A percentile compares a stretch with the other conserved stretches of the same genome.
Evolutionary conservation across 805 yeast species (phyloP).

Genomic region (Sugiyamaella lignohabitans): DNA sequence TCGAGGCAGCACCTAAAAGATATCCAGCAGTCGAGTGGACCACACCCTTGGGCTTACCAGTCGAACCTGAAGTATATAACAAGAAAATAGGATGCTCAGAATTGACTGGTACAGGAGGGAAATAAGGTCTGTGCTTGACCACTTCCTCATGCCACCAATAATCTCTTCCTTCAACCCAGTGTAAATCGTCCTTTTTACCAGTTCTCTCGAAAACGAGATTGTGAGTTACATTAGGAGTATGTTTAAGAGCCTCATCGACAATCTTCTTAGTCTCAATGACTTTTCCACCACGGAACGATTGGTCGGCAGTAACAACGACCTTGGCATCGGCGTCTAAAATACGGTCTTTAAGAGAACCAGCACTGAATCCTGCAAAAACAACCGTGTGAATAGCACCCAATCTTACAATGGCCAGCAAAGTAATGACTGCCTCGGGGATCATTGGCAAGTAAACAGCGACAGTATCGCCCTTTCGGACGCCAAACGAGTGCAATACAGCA

Average conservation of each 20-base stretch:
- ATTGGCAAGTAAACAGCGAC: slow-evolving; percentile 95
- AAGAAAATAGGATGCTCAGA: slow-evolving; percentile 93
- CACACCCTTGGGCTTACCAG: slow-evolving; percentile 98
- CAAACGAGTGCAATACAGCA: slow-evolving; percentile 73
- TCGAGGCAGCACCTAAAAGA: slow-evolving; percentile 82
- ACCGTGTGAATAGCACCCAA: slow-evolving; percentile 96
- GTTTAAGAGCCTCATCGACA: slow-evolving; percentile 86
- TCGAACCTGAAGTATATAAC: slow-evolving; percentile 94
- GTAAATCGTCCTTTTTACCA: slow-evolving; percentile 51
- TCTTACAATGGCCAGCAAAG: slow-evolving; percentile 87
- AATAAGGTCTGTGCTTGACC: slow-evolving; percentile 72
- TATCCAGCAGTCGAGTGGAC: slow-evolving; percentile 94
- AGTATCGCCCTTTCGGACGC: slow-evolving; percentile 88
- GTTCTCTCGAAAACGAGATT: slow-evolving; percentile 87
- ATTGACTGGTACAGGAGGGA: slow-evolving; percentile 80
- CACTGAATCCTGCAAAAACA: slow-evolving; percentile 92
- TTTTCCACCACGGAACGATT: slow-evolving; percentile 93
- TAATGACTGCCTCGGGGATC: slow-evolving; percentile 95
- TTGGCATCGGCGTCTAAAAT: slow-evolving; percentile 78
- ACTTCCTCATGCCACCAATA: slow-evolving; percentile 93
- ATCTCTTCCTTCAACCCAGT: slow-evolving; percentile 75
- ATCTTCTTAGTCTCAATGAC: slow-evolving; percentile 85
- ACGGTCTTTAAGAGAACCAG: slow-evolving; percentile 88
- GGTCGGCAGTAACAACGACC: slow-evolving; percentile 89
- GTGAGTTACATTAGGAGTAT: slow-evolving; percentile 63